Evolutionary conservation across 352 stramenopile genomes (phyloP), one percentile per base, ranked within the genome.

Genomic region (Pythium plurisporium): DNA sequence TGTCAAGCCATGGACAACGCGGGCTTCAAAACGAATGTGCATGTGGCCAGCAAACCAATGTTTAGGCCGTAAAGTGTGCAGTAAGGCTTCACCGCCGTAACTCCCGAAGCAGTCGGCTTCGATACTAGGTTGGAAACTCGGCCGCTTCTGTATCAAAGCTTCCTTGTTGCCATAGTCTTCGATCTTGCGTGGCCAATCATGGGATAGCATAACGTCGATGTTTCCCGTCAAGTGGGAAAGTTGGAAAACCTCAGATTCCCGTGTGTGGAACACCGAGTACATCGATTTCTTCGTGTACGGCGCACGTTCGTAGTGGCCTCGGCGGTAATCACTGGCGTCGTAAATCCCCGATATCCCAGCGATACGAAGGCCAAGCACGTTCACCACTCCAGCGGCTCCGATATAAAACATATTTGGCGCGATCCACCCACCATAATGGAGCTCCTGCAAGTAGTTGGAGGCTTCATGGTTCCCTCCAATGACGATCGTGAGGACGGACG

Each of bases 341-440:
- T 96, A 99, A 62, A 99, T 99, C 9, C 97, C 97, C 46, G 94
- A 98, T 19, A 99, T 65, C 5, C 97, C 97, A 17, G 74, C 95
- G 62, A 99, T 99, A 22, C 95, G 80, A 41, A 99, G 61, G 5
- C 93, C 94, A 19, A 85, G 85, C 23, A 97, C 83, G 29, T 79
- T 86, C 29, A 99, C 85, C 20, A 98, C 90, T 3, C 96, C 96
- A 7, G 95, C 91, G 11, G 83, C 82, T 1, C 97, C 97, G 1
- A 99, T 55, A 66, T 98, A 99, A 74, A 99, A 99, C 48, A 99
- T 99, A 59, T 99, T 98, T 9, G 96, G 96, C 23, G 97, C 97
- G 15, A 99, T 91, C 92, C 94, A 99, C 10, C 97, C 97, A 22
- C 97, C 97, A 67, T 99, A 99, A 61, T 97, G 88, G 30, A 99